These are phyloP conservation scores for Pyrenophora teres DNA, from an alignment of 2,329 filamentous ascomycete species.

Conservation along the genomic window DNA sequence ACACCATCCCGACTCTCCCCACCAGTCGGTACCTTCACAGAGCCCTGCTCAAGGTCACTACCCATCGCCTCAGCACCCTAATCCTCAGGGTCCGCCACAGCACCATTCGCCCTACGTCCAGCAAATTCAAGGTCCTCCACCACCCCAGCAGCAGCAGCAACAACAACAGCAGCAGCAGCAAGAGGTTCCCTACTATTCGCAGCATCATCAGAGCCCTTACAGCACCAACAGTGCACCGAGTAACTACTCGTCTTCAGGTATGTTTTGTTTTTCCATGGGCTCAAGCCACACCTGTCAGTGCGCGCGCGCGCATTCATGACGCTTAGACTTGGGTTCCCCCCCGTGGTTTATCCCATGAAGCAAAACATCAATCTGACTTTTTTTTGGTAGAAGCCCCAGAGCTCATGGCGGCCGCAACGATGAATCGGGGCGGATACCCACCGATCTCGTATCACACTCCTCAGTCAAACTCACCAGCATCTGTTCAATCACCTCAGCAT, in stretches of 20 bases:
- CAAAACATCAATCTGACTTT: conserved; percentile 53
- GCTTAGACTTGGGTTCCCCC: conserved; percentile 12
- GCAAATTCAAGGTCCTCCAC: conserved; percentile 64
- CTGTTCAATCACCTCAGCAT: conserved; percentile 88
- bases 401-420: conserved; percentile 69
- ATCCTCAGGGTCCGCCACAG: conserved; percentile 58
- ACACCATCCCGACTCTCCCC: conserved; percentile 65
- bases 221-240: conserved; percentile 79
- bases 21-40: conserved; percentile 64
- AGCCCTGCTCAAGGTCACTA: conserved; percentile 64
- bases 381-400: conserved; percentile 71
- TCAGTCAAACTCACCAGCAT: conserved; percentile 92
- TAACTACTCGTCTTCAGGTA: conserved; percentile 77
- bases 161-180: conserved; percentile 56
- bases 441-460: conserved; percentile 89
- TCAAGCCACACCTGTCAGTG: conserved; percentile 12
- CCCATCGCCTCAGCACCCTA: conserved; percentile 68
- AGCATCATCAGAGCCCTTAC: conserved; percentile 83
- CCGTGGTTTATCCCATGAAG: conserved; percentile 3
- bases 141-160: conserved; percentile 59
- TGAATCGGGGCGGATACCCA: conserved; percentile 72
- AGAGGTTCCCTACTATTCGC: conserved; percentile 75
- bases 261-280: conserved; percentile 17
- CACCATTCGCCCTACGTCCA: conserved; percentile 68
- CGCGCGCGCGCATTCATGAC: conserved; percentile 16